These are phyloP conservation scores for Diospyros kaki DNA, from an alignment of 148 eudicot species.

Conservation along the genomic window DNA sequence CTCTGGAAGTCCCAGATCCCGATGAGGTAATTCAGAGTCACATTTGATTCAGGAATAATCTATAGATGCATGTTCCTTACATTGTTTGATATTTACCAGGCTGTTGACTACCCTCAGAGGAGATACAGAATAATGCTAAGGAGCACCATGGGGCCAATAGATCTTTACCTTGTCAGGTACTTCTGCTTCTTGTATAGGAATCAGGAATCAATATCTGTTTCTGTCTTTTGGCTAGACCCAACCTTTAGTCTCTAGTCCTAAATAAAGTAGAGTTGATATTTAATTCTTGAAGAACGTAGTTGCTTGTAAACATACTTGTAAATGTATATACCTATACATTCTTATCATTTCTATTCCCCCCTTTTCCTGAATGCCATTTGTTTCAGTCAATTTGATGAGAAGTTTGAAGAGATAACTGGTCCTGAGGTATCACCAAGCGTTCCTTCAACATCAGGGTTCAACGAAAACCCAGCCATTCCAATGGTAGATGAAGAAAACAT, in stretches of 20 bases:
- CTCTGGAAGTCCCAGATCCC: slow-evolving; percentile 83
- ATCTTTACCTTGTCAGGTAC: slow-evolving; percentile 97
- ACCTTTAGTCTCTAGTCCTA: no score
- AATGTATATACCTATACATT: no score
- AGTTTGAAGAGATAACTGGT: slow-evolving; percentile 79
- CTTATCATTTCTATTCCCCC: not conserved
- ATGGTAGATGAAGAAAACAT: slow-evolving; percentile 30
- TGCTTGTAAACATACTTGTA: no score
- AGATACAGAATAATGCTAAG: slow-evolving; percentile 89
- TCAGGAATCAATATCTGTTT: no score
- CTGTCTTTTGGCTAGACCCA: no score
- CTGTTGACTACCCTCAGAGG: slow-evolving; percentile 87
- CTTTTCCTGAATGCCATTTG: not conserved
- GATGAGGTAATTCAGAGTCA: slow-evolving; percentile 50
- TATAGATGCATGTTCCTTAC: slow-evolving; percentile 1
- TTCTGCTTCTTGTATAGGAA: not conserved
- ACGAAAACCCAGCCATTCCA: slow-evolving; percentile 30
- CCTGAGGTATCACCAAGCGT: slow-evolving; percentile 44
- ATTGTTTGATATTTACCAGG: slow-evolving; percentile 40
- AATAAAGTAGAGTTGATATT: no score
- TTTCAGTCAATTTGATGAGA: slow-evolving; percentile 94
- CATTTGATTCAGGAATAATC: not conserved
- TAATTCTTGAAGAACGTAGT: no score
- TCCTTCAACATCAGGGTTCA: slow-evolving; percentile 43
- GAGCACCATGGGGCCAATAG: slow-evolving; percentile 98